phyloP scores from a whole-genome alignment of 116 monocot species.

The Posidonia oceanica region DNA sequence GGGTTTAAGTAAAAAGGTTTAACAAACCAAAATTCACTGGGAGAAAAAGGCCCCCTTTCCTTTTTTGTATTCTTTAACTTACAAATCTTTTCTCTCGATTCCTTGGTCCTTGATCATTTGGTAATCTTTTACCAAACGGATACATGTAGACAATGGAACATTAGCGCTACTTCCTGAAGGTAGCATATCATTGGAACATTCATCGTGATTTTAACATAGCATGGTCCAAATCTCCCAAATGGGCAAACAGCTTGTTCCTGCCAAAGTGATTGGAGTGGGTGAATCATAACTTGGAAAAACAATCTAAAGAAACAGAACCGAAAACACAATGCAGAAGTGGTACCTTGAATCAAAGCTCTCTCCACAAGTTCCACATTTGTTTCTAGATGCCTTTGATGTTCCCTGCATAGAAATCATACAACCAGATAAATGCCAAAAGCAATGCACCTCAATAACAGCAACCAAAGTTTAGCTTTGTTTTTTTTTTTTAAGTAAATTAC shows the following conservation, averaged over 20 bases:
- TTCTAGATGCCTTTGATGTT: constrained; percentile 23
- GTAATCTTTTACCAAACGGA: too few species aligned
- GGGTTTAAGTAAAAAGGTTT: too few species aligned
- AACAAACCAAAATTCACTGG: too few species aligned
- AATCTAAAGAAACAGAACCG: neutral
- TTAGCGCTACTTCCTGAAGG: too few species aligned
- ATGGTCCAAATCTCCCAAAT: constrained; percentile 53
- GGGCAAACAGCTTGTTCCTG: constrained; percentile 75
- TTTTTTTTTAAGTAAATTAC: too few species aligned
- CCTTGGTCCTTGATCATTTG: too few species aligned
- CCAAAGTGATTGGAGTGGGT: neutral
- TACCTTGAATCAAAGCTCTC: constrained; percentile 73
- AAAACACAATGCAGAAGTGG: neutral
- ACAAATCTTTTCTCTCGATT: too few species aligned
- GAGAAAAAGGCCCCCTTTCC: too few species aligned
- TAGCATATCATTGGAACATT: neutral
- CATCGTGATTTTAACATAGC: constrained; percentile 33
- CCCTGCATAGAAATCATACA: constrained; percentile 12
- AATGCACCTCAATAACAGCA: neutral
- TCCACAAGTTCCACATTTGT: constrained; percentile 55
- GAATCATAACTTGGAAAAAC: neutral
- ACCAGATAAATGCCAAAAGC: too few species aligned
- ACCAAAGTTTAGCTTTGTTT: too few species aligned
- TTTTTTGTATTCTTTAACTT: too few species aligned
- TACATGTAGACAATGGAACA: too few species aligned